These are phyloP conservation scores for Suillus spraguei DNA, from an alignment of 768 basidiomycete genomes.

Conservation along the genomic window DNA sequence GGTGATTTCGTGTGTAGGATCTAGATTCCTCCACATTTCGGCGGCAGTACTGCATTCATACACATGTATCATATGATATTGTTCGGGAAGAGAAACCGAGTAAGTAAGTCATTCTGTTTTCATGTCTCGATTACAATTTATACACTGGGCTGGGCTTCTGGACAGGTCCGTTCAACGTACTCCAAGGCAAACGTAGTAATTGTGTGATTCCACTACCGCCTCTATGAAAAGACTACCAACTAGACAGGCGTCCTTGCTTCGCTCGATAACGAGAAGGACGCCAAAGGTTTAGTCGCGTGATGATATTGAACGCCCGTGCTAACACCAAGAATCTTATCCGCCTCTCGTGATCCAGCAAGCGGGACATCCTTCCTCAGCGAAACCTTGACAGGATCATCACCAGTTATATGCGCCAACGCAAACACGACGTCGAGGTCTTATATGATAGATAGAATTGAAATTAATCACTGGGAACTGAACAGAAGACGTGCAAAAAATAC, in stretches of 20 bases:
- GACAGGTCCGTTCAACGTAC: not conserved
- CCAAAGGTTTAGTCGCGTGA: not conserved
- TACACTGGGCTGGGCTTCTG: not conserved
- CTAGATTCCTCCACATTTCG: too few species aligned
- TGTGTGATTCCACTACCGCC: too few species aligned
- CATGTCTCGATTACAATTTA: not conserved
- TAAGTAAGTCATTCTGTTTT: not conserved
- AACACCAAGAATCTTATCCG: constrained; percentile 37
- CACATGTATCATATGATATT: too few species aligned
- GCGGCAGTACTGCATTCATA: too few species aligned
- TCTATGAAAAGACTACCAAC: too few species aligned
- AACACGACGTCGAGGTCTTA: constrained; percentile 36
- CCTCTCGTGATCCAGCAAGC: constrained; percentile 35
- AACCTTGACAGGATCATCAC: constrained; percentile 35
- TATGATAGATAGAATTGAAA: too few species aligned
- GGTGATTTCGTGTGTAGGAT: too few species aligned
- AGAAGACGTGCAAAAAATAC: not conserved
- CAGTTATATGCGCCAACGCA: constrained; percentile 35
- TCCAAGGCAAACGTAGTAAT: too few species aligned
- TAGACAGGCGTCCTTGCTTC: not conserved
- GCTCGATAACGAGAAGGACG: not conserved
- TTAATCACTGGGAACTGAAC: too few species aligned
- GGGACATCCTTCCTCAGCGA: constrained; percentile 37
- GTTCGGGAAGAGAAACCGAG: not conserved
- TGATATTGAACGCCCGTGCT: constrained; percentile 5